Conservation (phyloP, 163 green algal genomes). For the Trebouxiophyceae sp. region DNA sequence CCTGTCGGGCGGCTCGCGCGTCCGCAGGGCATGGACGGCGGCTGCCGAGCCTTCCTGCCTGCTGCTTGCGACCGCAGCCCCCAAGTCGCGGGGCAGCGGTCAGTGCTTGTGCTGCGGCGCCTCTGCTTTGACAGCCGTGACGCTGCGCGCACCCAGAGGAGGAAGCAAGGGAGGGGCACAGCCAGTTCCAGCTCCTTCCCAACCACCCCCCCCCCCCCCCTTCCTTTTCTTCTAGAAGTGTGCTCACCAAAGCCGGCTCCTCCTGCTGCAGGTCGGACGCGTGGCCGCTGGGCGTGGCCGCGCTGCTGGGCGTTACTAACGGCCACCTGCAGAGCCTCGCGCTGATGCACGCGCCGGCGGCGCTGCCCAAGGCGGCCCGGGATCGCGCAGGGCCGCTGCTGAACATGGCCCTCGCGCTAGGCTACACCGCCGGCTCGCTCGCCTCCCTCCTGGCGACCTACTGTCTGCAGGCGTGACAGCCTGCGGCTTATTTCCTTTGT, state of each 20-base stretch:
- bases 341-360: conserved; percentile 13
- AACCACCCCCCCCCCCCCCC: not conserved
- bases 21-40: too few relatives aligned
- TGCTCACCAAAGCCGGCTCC: not conserved
- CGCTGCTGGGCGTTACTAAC: conserved; percentile 28
- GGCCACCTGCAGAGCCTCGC: conserved; percentile 20
- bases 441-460: not conserved
- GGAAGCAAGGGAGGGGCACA: not conserved
- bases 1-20: too few relatives aligned
- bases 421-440: not conserved
- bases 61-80: too few relatives aligned
- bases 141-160: not conserved
- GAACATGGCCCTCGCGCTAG: conserved; percentile 3
- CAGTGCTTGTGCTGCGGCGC: not conserved
- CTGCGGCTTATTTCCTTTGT: too few relatives aligned
- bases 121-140: not conserved
- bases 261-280: conserved; percentile 5
- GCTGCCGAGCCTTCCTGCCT: too few relatives aligned
- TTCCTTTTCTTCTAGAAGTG: not conserved
- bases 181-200: not conserved
- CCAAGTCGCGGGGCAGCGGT: too few relatives aligned
- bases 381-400: conserved; percentile 1
- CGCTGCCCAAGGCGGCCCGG: not conserved
- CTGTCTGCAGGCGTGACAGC: not conserved
- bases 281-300: conserved; percentile 7